These are phyloP conservation scores for Triticum dicoccoides DNA, from an alignment of 176 grass and related monocot species.

Conservation along the genomic window DNA sequence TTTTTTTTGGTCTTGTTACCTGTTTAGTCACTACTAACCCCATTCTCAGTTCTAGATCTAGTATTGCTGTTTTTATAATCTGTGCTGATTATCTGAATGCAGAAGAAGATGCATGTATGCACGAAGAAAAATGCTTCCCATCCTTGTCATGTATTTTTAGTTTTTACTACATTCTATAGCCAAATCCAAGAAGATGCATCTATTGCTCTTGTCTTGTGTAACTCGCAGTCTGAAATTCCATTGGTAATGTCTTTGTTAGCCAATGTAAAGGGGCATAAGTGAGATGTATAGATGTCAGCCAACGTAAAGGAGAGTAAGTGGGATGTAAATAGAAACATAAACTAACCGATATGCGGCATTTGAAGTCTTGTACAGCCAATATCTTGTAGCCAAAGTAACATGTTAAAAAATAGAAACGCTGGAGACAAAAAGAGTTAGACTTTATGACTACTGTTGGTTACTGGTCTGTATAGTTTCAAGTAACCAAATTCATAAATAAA, in stretches of 20 bases:
- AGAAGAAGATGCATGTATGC: slow-evolving; percentile 1
- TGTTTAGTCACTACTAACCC: background rate
- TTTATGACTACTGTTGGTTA: slow-evolving; percentile 3
- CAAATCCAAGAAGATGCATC: background rate
- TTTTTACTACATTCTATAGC: background rate
- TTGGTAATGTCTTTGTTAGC: background rate
- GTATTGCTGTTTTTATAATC: slow-evolving; percentile 9
- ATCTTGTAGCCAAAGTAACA: background rate
- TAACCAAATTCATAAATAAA: background rate
- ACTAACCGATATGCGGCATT: background rate
- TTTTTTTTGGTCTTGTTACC: background rate
- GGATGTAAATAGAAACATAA: background rate
- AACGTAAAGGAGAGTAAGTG: background rate
- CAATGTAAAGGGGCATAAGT: background rate
- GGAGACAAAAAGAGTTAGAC: background rate
- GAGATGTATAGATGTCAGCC: background rate
- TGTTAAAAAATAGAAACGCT: background rate
- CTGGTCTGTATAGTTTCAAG: background rate
- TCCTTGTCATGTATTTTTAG: background rate
- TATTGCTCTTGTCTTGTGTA: background rate
- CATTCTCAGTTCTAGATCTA: background rate
- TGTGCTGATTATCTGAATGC: background rate
- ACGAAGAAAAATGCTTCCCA: background rate
- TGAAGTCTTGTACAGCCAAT: background rate
- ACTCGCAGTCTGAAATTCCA: background rate